Base-by-base conservation (phyloP, 306 rosid genomes). In the Dicorynia guianensis region DNA sequence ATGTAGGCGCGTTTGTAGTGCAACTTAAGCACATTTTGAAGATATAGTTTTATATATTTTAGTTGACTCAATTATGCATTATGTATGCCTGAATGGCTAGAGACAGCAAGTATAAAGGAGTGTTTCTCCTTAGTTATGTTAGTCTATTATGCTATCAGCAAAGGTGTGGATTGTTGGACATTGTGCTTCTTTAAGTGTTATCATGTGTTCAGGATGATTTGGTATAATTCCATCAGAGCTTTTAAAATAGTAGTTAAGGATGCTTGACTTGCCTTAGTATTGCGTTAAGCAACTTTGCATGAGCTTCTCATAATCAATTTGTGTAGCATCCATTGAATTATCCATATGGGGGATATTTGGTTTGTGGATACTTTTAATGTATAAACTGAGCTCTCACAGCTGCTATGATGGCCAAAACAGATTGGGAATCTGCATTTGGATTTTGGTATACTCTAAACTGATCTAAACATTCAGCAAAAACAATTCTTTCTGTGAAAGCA, bases 251-350 rank as follows among this genome's bases (percentile, higher is more conserved):
- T 25, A 25, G 30, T 40, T 54, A 70, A 54, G 34, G 42, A 70
- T 70, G 40, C 65, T 55, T 55, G 76, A 15, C 55, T 44, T 58
- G 34, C 75, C 57, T 30, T 71, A 33, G 40, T 71, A 42, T 4
- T 25, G n/a, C 58, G 42, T 11, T 5, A 15, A 62, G 38, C 54
- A 20, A 70, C n/a, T 12, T 25, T 55, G 38, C 34, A 17, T 52
- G 17, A 66, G 30, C 2, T 25, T 25, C 1, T 1, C 30, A 25
- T 25, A 63, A 25, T 69, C 1, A 38, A 69, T 49, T 63, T 63
- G 55, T 50, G 35, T n/a, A 5, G 36, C 60, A 66, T 63, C 55
- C 13, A 19, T 63, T 47, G 48, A 62, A 52, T 38, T 38, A 38
- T 39, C 53, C 8, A 52, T 50, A 6, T 8, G 8, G 63, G 42